A percentile compares a stretch with the other conserved stretches of the same genome.
phyloP scores from a whole-genome alignment of 2,329 filamentous ascomycete genomes.

The Arthrobotrys iridis region DNA sequence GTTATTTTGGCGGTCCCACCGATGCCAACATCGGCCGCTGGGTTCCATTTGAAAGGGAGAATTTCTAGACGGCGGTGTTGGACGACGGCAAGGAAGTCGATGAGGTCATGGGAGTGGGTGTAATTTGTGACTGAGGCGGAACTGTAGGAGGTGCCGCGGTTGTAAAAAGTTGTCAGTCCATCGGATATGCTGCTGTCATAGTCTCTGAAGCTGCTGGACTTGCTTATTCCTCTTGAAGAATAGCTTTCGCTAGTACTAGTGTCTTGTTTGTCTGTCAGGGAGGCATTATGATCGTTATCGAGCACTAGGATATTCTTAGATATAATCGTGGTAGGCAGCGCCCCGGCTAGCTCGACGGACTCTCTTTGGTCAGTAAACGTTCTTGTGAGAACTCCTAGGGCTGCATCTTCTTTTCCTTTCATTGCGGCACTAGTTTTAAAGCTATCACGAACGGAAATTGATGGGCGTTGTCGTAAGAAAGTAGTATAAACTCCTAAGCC shows the following conservation, averaged over 20 bases:
- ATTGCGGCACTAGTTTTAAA: background rate
- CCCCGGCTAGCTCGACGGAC: background rate
- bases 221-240: background rate
- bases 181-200: background rate
- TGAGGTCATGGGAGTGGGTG: background rate
- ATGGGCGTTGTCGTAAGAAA: no score
- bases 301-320: background rate
- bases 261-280: background rate
- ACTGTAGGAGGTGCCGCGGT: background rate
- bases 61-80: background rate
- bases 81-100: slow-evolving; percentile 3
- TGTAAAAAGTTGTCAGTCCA: background rate
- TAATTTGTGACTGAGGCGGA: background rate
- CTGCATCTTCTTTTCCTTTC: background rate
- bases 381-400: background rate
- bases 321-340: background rate
- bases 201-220: background rate
- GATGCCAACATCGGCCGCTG: background rate
- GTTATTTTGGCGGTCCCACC: slow-evolving; percentile 7
- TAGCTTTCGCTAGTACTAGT: background rate
- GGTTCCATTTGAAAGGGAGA: background rate
- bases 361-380: background rate
- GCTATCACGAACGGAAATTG: no score
- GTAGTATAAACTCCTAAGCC: no score
- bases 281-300: background rate